phyloP scores from a whole-genome alignment of 2,329 filamentous ascomycete species.

The Drechslerella coelobrocha region DNA sequence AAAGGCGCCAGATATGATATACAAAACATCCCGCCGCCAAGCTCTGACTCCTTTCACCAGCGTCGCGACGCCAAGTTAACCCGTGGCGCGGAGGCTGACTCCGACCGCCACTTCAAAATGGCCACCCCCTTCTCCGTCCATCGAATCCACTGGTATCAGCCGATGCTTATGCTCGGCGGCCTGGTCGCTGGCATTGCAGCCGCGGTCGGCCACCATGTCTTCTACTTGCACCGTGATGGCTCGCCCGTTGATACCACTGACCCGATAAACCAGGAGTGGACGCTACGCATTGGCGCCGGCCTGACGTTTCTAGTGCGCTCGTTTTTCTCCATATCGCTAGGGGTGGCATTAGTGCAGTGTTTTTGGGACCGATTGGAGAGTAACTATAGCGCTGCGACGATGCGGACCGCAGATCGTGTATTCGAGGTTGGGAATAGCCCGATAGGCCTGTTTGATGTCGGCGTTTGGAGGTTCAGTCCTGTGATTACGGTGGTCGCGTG shows the following conservation, averaged over 20 bases:
- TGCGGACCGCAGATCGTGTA: slow-evolving; percentile 8
- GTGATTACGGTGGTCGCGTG: slow-evolving; percentile 19
- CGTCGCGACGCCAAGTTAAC: too few species aligned
- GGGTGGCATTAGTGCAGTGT: slow-evolving; percentile 16
- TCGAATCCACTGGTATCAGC: slow-evolving; percentile 7
- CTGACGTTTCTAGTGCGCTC: slow-evolving; percentile 29
- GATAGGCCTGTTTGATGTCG: slow-evolving; percentile 23
- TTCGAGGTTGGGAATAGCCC: slow-evolving; percentile 28
- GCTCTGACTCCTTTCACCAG: too few species aligned
- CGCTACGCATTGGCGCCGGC: slow-evolving; percentile 20
- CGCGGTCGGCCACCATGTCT: slow-evolving; percentile 37
- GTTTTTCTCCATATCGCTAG: slow-evolving; percentile 26
- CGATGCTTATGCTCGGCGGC: slow-evolving; percentile 16
- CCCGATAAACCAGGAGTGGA: slow-evolving; percentile 22
- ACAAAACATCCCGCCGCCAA: too few species aligned
- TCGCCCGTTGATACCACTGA: slow-evolving; percentile 5
- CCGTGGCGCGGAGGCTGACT: too few species aligned
- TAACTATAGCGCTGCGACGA: slow-evolving; percentile 2
- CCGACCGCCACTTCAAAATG: too few species aligned
- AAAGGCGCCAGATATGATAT: too few species aligned
- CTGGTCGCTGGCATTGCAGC: slow-evolving; percentile 14
- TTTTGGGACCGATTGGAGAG: slow-evolving; percentile 23
- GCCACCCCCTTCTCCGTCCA: too few species aligned
- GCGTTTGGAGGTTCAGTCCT: slow-evolving; percentile 32
- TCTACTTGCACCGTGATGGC: slow-evolving; percentile 24